Percentiles rank a stretch among this genome's conserved stretches.
These are phyloP conservation scores for Aspergillus sclerotialis DNA, from an alignment of 2,329 filamentous ascomycete genomes.

Conservation along the genomic window DNA sequence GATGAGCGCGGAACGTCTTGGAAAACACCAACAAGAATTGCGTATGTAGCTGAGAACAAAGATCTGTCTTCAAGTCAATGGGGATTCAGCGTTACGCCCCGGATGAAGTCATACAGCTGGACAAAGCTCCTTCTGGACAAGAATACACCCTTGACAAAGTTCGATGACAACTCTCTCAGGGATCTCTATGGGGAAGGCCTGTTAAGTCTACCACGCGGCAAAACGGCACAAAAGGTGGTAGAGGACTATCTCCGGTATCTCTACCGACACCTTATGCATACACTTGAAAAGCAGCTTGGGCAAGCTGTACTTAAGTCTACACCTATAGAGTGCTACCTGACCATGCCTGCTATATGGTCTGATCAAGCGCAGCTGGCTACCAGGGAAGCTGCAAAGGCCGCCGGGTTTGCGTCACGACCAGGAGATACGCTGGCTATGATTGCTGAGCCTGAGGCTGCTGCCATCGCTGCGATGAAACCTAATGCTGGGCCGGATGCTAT, in stretches of 20 bases:
- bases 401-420: constrained; percentile 5
- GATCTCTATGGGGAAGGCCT: constrained; percentile 6
- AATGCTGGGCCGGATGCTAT: too few relatives aligned
- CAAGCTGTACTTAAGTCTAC: constrained; percentile 5
- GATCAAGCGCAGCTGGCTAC: constrained; percentile 16
- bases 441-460: constrained; percentile 16
- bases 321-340: constrained; percentile 19
- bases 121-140: constrained; percentile 23
- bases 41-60: constrained; percentile 15
- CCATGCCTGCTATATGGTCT: constrained; percentile 24
- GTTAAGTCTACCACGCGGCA: constrained; percentile 12
- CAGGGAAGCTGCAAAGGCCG: constrained; percentile 3
- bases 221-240: constrained; percentile 14
- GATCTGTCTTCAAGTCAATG: constrained; percentile 7
- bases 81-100: constrained; percentile 18
- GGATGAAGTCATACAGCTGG: constrained; percentile 19
- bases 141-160: constrained; percentile 8
- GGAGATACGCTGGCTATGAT: constrained; percentile 11
- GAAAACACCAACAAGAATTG: constrained; percentile 21
- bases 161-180: constrained; percentile 13
- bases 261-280: constrained; percentile 13
- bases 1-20: constrained; percentile 10
- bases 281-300: constrained; percentile 10
- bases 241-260: constrained; percentile 16
- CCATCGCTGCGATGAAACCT: not conserved